Evolutionary conservation across 352 stramenopile genomes (phyloP), one percentile per base, ranked within the genome.

Genomic region (Phytopythium oedochilum): DNA sequence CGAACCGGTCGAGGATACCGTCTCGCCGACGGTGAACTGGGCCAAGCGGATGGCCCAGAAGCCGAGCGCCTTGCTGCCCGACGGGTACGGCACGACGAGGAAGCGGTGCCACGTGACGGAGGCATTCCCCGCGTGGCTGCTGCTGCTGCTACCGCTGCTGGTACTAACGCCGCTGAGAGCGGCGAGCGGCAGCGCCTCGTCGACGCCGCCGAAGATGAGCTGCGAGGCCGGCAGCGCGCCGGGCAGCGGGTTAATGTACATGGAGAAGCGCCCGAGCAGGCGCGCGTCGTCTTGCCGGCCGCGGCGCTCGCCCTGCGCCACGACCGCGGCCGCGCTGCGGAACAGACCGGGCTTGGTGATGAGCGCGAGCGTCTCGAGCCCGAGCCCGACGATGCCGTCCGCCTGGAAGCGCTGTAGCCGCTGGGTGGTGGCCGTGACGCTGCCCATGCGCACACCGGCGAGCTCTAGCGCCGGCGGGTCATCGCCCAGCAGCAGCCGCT

Each of bases 341-440:
- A 88, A 62, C 9, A 89, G 49, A 39, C 66, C 69, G 23, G 72
- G 74, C 28, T 66, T 74, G n/a, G 74, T 86, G 52, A 88, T 75
- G 32, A 83, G 55, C 28, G 79, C 78, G 46, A 89, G 58, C 15
- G 63, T 60, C 11, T 74, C 71, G 3, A 89, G 61, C 0, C 74
- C 79, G 20, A 89, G 71, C 1, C 79, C 79, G 15, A 89, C 70
- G 51, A 89, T 85, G 12, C 78, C 78, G 57, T 89, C 78, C 4
- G 75, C 75, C 45, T 82, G 73, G 56, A 89, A 80, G 9, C 64
- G 56, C 47, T 73, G 71, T 28, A 89, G 63, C 7, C 68, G 53
- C 46, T 74, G 67, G 43, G 75, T 83, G 5, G 75, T 78, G 15
- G 39, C 35, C 9, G 68, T 71, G 28, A 85, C 73, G 25, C 64